Conservation (phyloP, 2,329 filamentous ascomycete genomes). For the Colletotrichum sp. region DNA sequence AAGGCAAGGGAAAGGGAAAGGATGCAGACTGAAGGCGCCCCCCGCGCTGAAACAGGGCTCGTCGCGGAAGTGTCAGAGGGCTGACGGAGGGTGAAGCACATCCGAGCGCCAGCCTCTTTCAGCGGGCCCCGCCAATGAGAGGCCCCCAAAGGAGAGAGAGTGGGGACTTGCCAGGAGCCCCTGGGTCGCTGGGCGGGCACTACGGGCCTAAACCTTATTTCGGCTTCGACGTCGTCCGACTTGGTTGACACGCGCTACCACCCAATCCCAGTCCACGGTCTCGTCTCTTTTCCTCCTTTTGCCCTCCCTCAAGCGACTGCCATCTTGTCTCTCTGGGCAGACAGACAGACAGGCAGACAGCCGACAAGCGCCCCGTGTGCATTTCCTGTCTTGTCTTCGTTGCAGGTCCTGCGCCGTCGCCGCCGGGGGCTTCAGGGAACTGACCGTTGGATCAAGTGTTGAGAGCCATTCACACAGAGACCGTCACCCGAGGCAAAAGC, state of each 20-base stretch:
- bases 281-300: neutral
- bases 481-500: neutral
- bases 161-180: conserved; percentile 25
- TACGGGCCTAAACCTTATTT: conserved; percentile 35
- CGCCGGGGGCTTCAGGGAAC: neutral
- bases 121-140: neutral
- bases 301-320: neutral
- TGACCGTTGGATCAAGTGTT: neutral
- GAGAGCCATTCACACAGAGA: neutral
- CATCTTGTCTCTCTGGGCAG: neutral
- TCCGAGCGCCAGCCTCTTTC: conserved; percentile 18
- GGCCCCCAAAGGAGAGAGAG: neutral
- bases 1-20: neutral
- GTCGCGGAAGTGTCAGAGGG: conserved; percentile 37
- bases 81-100: conserved; percentile 30
- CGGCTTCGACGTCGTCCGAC: conserved; percentile 34
- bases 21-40: neutral
- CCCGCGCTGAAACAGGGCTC: conserved; percentile 32
- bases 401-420: neutral
- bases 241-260: conserved; percentile 16
- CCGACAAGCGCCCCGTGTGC: neutral
- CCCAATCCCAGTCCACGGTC: neutral
- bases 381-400: neutral
- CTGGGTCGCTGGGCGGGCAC: neutral
- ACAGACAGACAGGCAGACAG: neutral